These are phyloP conservation scores for Paramecium caudatum DNA, from an alignment of 73 alveolate species.

Conservation along the genomic window DNA sequence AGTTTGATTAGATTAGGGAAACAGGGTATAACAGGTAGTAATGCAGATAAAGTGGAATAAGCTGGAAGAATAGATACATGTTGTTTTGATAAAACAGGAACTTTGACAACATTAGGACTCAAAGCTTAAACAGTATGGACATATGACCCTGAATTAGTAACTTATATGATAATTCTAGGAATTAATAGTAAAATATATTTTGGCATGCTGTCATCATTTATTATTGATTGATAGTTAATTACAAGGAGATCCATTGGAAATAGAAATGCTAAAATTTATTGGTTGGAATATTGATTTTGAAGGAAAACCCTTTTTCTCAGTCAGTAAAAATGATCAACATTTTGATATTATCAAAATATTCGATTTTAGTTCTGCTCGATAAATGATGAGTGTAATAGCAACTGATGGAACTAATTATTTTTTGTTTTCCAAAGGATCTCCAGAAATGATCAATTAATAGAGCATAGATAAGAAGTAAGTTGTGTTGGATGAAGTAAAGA, in stretches of 20 bases:
- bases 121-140: slow-evolving; percentile 18
- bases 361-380: slow-evolving; percentile 66
- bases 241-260: background rate
- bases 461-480: background rate
- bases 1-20: slow-evolving; percentile 78
- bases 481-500: background rate
- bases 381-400: slow-evolving; percentile 70
- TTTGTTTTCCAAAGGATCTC: slow-evolving; percentile 69
- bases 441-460: slow-evolving; percentile 44
- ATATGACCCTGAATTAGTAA: background rate
- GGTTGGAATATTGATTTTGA: slow-evolving; percentile 60
- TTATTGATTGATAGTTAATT: background rate
- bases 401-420: slow-evolving; percentile 26
- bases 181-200: slow-evolving; percentile 4
- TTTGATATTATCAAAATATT: slow-evolving; percentile 58
- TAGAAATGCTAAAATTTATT: background rate
- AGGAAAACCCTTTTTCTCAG: slow-evolving; percentile 1
- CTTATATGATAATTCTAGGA: background rate
- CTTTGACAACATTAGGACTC: slow-evolving; percentile 60
- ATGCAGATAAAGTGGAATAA: slow-evolving; percentile 80
- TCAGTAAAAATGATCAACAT: background rate
- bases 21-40: slow-evolving; percentile 78
- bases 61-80: slow-evolving; percentile 86
- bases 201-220: slow-evolving; percentile 19
- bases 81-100: slow-evolving; percentile 85